Conservation (phyloP, 352 stramenopile genomes). For the Globisporangium paroecandrum region DNA sequence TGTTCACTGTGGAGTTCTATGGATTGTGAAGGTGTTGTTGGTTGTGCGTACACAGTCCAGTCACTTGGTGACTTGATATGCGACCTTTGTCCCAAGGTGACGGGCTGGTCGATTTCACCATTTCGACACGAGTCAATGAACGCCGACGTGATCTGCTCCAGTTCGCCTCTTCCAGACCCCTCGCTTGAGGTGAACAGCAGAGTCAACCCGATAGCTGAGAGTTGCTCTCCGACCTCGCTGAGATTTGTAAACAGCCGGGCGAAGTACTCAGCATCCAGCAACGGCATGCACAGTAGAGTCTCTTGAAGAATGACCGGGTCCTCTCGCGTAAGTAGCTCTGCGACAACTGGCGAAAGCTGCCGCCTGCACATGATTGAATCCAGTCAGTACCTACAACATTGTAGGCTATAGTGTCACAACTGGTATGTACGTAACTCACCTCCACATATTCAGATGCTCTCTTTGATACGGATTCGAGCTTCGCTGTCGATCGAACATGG, state of each 20-base stretch:
- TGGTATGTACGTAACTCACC: not conserved
- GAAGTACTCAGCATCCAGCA: constrained; percentile 12
- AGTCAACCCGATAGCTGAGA: constrained; percentile 7
- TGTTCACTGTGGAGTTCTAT: not conserved
- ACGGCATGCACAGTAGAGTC: constrained; percentile 6
- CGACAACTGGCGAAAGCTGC: constrained; percentile 23
- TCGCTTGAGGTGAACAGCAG: constrained; percentile 23
- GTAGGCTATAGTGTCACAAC: not conserved
- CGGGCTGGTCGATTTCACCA: not conserved
- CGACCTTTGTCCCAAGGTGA: not conserved
- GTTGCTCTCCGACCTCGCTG: not conserved
- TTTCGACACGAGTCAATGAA: constrained; percentile 32
- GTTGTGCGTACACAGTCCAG: not conserved
- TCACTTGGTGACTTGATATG: constrained; percentile 5
- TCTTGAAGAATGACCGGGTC: constrained; percentile 1
- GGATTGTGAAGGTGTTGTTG: not conserved
- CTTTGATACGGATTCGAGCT: not conserved
- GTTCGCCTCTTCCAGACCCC: constrained; percentile 3
- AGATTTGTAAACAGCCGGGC: constrained; percentile 1
- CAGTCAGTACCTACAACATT: not conserved
- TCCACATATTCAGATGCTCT: constrained; percentile 1
- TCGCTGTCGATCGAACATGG: not conserved
- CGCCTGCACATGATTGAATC: constrained; percentile 16
- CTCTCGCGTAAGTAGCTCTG: constrained; percentile 16
- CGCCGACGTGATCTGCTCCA: constrained; percentile 21